Percentiles rank a stretch among this genome's conserved stretches.
Evolutionary conservation across 371 early-diverging fungal species (phyloP).

Genomic region (Syncephalastrum monosporum): DNA sequence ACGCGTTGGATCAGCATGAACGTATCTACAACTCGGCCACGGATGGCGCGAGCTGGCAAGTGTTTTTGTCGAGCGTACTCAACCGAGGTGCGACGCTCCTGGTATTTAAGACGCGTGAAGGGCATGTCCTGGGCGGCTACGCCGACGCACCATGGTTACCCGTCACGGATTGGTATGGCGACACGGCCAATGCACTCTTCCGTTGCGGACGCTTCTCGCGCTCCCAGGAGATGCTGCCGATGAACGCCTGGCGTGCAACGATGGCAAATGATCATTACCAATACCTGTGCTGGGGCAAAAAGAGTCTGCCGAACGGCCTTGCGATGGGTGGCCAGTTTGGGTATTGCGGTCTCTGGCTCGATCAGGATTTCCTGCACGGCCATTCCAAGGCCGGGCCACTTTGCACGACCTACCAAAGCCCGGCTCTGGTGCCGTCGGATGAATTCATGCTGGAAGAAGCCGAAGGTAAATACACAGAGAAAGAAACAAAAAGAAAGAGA

Average conservation of each 20-base stretch:
- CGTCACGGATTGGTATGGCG: slow-evolving; percentile 74
- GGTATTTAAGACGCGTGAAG: slow-evolving; percentile 49
- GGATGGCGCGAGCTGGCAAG: slow-evolving; percentile 67
- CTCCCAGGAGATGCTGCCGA: neutral
- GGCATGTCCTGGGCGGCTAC: slow-evolving; percentile 74
- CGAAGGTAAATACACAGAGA: slow-evolving; percentile 57
- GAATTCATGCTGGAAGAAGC: slow-evolving; percentile 68
- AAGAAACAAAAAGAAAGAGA: slow-evolving; percentile 2
- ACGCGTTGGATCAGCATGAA: slow-evolving; percentile 25
- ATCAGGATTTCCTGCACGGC: slow-evolving; percentile 67
- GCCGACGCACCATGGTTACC: slow-evolving; percentile 58
- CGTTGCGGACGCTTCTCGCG: slow-evolving; percentile 5
- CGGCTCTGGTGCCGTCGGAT: slow-evolving; percentile 53
- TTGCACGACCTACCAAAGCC: slow-evolving; percentile 70
- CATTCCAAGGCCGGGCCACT: slow-evolving; percentile 70
- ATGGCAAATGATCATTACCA: slow-evolving; percentile 76
- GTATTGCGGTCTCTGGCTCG: slow-evolving; percentile 83
- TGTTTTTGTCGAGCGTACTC: slow-evolving; percentile 49
- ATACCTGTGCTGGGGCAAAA: slow-evolving; percentile 79
- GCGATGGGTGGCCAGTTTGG: slow-evolving; percentile 85
- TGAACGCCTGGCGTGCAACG: slow-evolving; percentile 26
- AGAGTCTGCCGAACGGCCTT: slow-evolving; percentile 82
- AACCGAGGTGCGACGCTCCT: slow-evolving; percentile 53
- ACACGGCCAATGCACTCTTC: slow-evolving; percentile 66
- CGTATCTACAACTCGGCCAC: slow-evolving; percentile 56